phyloP scores from a whole-genome alignment of 768 basidiomycete species.

The Leccinum incarnatum region DNA sequence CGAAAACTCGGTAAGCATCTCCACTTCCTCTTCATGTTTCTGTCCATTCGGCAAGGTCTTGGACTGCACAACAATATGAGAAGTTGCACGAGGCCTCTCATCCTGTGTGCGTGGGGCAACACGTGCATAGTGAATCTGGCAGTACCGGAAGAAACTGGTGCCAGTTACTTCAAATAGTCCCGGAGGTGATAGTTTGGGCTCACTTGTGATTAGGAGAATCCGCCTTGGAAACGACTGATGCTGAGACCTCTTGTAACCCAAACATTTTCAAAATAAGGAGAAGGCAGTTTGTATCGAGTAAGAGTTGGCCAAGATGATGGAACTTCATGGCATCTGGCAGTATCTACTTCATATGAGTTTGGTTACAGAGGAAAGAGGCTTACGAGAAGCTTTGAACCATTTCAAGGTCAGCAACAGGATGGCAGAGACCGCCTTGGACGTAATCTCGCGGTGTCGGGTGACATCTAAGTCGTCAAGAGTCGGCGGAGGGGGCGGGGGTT shows the following conservation, averaged over 20 bases:
- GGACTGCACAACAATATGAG: constrained; percentile 56
- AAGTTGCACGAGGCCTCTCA: constrained; percentile 55
- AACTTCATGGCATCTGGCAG: constrained; percentile 92
- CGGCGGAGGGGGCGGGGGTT: constrained; percentile 60
- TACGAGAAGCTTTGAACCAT: constrained; percentile 99
- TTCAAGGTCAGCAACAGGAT: constrained; percentile 87
- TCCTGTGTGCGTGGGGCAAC: constrained; percentile 63
- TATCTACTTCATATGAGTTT: neutral
- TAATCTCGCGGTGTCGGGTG: constrained; percentile 93
- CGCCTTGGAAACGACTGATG: constrained; percentile 81
- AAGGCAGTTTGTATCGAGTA: constrained; percentile 94
- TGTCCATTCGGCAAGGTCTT: constrained; percentile 69
- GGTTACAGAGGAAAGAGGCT: constrained; percentile 32
- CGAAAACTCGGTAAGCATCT: constrained; percentile 90
- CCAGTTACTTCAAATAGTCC: constrained; percentile 6
- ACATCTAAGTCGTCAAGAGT: constrained; percentile 92
- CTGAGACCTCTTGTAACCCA: constrained; percentile 88
- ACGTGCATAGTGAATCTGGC: constrained; percentile 73
- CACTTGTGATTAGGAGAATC: constrained; percentile 88
- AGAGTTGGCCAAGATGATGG: constrained; percentile 92
- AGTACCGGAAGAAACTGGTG: constrained; percentile 92
- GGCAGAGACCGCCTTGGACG: constrained; percentile 94
- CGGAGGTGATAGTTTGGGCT: constrained; percentile 16
- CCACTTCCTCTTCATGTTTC: constrained; percentile 81
- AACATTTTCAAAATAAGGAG: constrained; percentile 97